These are phyloP conservation scores for Lithohypha guttulata DNA, from an alignment of 2,329 filamentous ascomycete species.

Conservation along the genomic window DNA sequence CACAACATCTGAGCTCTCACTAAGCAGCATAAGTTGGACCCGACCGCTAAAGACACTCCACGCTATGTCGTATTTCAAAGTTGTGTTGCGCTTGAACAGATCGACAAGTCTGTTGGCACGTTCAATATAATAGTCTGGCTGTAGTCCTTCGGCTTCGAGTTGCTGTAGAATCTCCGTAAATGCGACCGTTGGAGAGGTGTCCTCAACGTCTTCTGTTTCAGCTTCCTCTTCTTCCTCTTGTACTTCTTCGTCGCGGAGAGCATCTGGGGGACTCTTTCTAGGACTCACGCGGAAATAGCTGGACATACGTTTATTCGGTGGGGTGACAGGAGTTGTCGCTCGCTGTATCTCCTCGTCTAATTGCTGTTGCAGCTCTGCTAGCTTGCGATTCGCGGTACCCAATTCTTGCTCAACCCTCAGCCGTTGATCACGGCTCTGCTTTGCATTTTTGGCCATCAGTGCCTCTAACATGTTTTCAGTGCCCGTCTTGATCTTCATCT, in stretches of 20 bases:
- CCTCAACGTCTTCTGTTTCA: constrained; percentile 53
- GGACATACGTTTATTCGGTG: constrained; percentile 40
- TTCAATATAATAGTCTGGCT: constrained; percentile 88
- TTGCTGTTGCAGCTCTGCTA: constrained; percentile 48
- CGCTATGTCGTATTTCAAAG: constrained; percentile 88
- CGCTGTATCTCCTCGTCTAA: constrained; percentile 51
- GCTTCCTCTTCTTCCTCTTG: constrained; percentile 50
- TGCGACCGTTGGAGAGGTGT: constrained; percentile 69
- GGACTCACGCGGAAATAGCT: constrained; percentile 48
- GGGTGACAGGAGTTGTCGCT: constrained; percentile 43
- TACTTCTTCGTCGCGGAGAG: constrained; percentile 49
- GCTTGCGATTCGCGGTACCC: constrained; percentile 69
- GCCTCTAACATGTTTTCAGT: constrained; percentile 97
- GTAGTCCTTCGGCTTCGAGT: constrained; percentile 76
- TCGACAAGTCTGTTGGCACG: constrained; percentile 88
- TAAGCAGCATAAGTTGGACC: constrained; percentile 91
- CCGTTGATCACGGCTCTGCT: constrained; percentile 82
- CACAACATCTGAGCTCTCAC: constrained; percentile 89
- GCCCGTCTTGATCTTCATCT: constrained; percentile 94
- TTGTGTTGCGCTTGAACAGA: constrained; percentile 85
- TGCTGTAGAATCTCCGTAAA: constrained; percentile 84
- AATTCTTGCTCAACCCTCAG: constrained; percentile 75
- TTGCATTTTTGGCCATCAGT: constrained; percentile 84
- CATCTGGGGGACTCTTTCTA: constrained; percentile 40
- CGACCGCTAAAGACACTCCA: constrained; percentile 91